phyloP scores from a whole-genome alignment of 1,284 basidiomycete genomes.

The Phaffia rhodozyma region DNA sequence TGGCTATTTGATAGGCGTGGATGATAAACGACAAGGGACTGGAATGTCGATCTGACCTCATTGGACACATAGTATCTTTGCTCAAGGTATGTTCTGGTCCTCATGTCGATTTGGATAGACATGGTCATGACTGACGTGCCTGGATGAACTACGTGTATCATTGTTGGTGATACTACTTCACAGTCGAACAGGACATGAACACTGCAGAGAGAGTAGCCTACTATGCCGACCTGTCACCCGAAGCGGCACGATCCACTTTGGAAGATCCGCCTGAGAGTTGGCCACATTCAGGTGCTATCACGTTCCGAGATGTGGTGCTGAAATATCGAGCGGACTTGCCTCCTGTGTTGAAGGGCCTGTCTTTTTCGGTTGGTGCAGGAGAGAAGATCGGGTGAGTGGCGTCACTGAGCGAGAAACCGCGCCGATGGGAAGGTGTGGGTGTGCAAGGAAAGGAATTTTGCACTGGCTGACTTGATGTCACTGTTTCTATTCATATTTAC shows the following conservation, averaged over 20 bases:
- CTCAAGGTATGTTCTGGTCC: not conserved
- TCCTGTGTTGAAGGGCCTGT: conserved; percentile 49
- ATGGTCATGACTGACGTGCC: no score
- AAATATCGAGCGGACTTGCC: conserved; percentile 42
- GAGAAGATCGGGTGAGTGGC: conserved; percentile 40
- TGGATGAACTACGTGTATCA: no score
- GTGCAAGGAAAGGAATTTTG: conserved; percentile 42
- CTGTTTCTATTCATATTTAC: not conserved
- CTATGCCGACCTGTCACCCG: conserved; percentile 50
- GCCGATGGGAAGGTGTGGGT: no score
- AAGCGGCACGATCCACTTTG: conserved; percentile 31
- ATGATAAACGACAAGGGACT: no score
- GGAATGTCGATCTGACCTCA: no score
- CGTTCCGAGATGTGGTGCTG: conserved; percentile 36
- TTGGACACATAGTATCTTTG: not conserved
- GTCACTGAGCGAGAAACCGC: conserved; percentile 35
- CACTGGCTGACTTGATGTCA: conserved; percentile 40
- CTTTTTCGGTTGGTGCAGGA: conserved; percentile 34
- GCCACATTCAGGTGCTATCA: conserved; percentile 43
- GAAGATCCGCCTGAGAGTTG: conserved; percentile 48
- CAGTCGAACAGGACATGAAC: conserved; percentile 50
- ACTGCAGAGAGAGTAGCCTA: conserved; percentile 50
- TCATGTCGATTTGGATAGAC: no score
- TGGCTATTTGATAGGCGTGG: no score
- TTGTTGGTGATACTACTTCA: no score